Conservation (phyloP, 2,329 filamentous ascomycete genomes). For the Dothideomycetes sp. region DNA sequence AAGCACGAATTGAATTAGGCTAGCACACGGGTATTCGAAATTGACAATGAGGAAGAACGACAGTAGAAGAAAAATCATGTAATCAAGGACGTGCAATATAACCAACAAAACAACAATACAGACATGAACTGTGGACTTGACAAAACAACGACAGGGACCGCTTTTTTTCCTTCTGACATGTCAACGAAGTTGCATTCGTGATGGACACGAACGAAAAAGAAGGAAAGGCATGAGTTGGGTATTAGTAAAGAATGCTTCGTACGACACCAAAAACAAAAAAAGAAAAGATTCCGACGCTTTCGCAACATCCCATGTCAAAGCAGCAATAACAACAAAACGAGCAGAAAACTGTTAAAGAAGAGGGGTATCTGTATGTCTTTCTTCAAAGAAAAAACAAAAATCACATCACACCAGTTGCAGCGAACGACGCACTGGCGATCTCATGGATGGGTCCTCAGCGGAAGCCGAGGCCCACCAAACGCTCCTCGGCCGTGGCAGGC, state of each 20-base stretch:
- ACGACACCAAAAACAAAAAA: constrained; percentile 4
- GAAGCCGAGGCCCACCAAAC: constrained; percentile 16
- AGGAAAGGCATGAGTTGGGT: constrained; percentile 18
- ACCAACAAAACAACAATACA: constrained; percentile 15
- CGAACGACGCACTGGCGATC: constrained; percentile 14
- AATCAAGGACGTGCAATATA: constrained; percentile 11
- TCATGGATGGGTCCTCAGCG: constrained; percentile 7
- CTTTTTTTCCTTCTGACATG: background rate
- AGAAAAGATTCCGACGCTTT: constrained; percentile 4
- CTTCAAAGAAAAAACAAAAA: constrained; percentile 6
- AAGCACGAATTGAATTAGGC: constrained; percentile 11
- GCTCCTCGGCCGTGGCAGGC: constrained; percentile 12
- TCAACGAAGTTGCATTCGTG: background rate
- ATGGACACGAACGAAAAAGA: constrained; percentile 1
- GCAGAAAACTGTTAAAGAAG: constrained; percentile 7
- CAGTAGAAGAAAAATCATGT: constrained; percentile 2
- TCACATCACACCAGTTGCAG: constrained; percentile 16
- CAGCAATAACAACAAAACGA: constrained; percentile 9
- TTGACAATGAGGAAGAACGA: too few relatives aligned
- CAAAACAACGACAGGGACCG: constrained; percentile 12
- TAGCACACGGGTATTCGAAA: constrained; percentile 18
- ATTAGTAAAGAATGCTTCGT: constrained; percentile 14
- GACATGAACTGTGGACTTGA: background rate
- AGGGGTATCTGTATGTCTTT: constrained; percentile 14
- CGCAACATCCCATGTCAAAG: constrained; percentile 4